Conservation (phyloP, 2,329 filamentous ascomycete genomes). For the Paecilomyces formosus region DNA sequence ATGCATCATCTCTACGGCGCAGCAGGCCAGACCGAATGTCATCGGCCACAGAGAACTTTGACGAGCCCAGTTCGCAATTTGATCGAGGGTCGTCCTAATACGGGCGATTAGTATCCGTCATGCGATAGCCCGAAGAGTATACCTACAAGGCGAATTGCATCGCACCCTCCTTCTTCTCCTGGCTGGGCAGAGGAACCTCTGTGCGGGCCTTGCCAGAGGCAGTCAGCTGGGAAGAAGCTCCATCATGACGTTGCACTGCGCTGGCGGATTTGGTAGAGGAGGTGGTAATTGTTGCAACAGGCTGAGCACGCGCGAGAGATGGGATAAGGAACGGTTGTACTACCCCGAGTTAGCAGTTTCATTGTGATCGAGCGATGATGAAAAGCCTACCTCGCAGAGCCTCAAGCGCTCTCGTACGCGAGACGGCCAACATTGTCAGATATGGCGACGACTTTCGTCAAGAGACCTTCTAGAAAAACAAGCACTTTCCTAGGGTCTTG, state of each 20-base stretch:
- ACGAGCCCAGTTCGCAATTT: conserved; percentile 79
- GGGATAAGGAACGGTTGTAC: conserved; percentile 21
- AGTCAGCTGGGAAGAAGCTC: conserved; percentile 26
- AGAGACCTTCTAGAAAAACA: conserved; percentile 1
- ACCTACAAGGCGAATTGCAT: conserved; percentile 46
- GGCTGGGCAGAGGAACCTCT: conserved; percentile 42
- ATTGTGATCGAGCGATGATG: conserved; percentile 2
- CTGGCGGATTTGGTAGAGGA: conserved; percentile 37
- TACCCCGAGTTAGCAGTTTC: conserved; percentile 14
- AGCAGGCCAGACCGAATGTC: conserved; percentile 87
- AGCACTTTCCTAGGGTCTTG: background rate
- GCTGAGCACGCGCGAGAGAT: conserved; percentile 25
- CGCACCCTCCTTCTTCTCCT: conserved; percentile 44
- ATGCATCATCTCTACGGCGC: conserved; percentile 92
- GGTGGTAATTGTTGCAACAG: conserved; percentile 33
- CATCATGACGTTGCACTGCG: conserved; percentile 30
- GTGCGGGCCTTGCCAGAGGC: conserved; percentile 37
- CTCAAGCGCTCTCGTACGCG: conserved; percentile 18
- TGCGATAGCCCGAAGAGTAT: background rate
- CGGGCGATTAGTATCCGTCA: background rate
- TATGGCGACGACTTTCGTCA: conserved; percentile 1
- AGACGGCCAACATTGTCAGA: conserved; percentile 18
- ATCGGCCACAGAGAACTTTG: conserved; percentile 86
- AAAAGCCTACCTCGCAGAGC: conserved; percentile 18
- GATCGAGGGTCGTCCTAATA: conserved; percentile 48